Percentiles rank a stretch among this genome's conserved stretches.
Conservation (phyloP, 1,284 basidiomycete species). For the Volvariella surrecta region DNA sequence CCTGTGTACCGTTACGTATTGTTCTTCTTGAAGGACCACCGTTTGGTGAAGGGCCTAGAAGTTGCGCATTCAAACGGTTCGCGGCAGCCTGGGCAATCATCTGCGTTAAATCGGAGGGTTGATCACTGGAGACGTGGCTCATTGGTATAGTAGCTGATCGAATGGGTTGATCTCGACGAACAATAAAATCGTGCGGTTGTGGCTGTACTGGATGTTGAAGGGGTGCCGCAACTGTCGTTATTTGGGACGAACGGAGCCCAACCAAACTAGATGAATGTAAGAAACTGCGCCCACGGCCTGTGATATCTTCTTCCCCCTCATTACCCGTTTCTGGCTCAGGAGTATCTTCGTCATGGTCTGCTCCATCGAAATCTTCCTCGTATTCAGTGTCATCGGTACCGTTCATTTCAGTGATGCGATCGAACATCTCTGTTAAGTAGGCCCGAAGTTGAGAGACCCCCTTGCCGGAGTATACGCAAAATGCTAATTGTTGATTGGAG, state of each 20-base stretch:
- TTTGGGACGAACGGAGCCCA: constrained; percentile 2
- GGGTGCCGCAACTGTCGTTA: neutral
- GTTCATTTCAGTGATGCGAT: constrained; percentile 62
- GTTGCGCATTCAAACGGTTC: neutral
- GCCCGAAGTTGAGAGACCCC: constrained; percentile 81
- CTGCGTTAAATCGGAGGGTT: no score
- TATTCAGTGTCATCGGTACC: constrained; percentile 68
- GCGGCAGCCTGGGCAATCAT: constrained; percentile 2
- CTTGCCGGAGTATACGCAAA: constrained; percentile 95
- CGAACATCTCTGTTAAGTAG: constrained; percentile 68
- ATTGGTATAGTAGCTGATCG: constrained; percentile 1
- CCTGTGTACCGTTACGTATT: constrained; percentile 20
- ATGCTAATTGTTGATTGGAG: constrained; percentile 82
- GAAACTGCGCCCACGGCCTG: constrained; percentile 9
- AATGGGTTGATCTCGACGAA: constrained; percentile 3
- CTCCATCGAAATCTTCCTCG: constrained; percentile 58
- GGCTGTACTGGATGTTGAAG: neutral
- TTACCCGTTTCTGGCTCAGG: constrained; percentile 38
- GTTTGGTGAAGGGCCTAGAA: constrained; percentile 12
- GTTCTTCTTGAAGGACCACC: constrained; percentile 23
- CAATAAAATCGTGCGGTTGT: constrained; percentile 1
- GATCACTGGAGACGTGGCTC: neutral
- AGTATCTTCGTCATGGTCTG: constrained; percentile 44
- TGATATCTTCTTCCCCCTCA: constrained; percentile 26
- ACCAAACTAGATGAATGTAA: neutral